Evolutionary conservation across 768 basidiomycete species (phyloP), one percentile per base, ranked within the genome.

Genomic region (Panellus pusillus): DNA sequence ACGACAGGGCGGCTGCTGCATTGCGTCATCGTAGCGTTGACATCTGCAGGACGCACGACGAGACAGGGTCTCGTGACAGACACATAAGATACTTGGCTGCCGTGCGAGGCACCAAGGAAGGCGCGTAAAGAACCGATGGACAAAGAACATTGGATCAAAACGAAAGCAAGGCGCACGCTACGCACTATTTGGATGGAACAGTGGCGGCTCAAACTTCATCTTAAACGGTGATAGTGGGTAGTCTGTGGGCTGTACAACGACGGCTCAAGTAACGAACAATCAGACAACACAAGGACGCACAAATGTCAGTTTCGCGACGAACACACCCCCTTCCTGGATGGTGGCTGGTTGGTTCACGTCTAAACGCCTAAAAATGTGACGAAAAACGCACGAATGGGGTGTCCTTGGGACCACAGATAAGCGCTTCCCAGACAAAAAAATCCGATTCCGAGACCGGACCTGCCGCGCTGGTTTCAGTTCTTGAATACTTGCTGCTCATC

Each of bases 201-300:
- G 70, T 2, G 96, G 95, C 3, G 97, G 97, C 41, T 98, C 94
- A 65, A 99, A 99, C 66, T 83, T 93, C 97, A 99, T 98, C 76
- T 94, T 98, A 86, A 98, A 98, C 17, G 97, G 97, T 47, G 92
- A 96, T 64, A 99, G 75, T 29, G 97, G 97, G 72, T 99, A 99
- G 67, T 99, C 97, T 36, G 79, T 68, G 0, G 94, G 94, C 93
- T 93, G 54, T 8, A 7, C 18, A 39, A 18, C 24, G 42, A 45
- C 18, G 24, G 24, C 24, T 24, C 2, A 24, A 24, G 24, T 24
- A 24, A 24, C 24, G 24, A 24, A 24, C 24, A 6, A 24, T 24
- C 24, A 24, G 24, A 6, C 24, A 24, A 24, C 24, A 11, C 17
- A 32, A 43, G 32, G 28, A 82, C 92, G 65, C 70, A 93, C 93